Percentiles rank a stretch among this genome's conserved stretches.
Evolutionary conservation across 352 stramenopile genomes (phyloP).

Genomic region (Phytophthora sp.): DNA sequence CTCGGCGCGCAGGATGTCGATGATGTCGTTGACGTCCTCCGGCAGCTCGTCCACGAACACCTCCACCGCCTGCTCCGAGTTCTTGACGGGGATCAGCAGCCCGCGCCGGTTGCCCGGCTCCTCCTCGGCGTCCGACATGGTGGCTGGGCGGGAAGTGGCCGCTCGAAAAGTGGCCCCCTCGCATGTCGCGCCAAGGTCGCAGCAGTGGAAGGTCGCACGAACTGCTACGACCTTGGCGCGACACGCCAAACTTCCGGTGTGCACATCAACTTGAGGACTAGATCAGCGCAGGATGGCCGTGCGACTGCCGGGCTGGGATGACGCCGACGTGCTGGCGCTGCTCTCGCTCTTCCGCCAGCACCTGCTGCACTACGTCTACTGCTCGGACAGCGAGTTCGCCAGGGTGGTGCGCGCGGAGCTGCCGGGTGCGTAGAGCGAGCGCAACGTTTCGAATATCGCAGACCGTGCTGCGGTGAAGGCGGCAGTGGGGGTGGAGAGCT

Average conservation of each 20-base stretch:
- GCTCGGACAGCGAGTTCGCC: constrained; percentile 48
- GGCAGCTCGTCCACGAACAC: constrained; percentile 91
- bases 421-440: constrained; percentile 33
- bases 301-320: constrained; percentile 52
- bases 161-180: constrained; percentile 14
- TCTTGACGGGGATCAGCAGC: constrained; percentile 91
- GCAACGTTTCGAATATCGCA: constrained; percentile 3
- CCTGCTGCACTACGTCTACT: constrained; percentile 70
- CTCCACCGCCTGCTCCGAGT: constrained; percentile 90
- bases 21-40: constrained; percentile 91
- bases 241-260: neutral
- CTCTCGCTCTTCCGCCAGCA: constrained; percentile 57
- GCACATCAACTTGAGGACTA: constrained; percentile 4
- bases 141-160: constrained; percentile 21
- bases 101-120: constrained; percentile 57
- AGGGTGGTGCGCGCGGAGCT: constrained; percentile 44
- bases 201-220: neutral
- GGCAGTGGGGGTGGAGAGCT: constrained; percentile 3
- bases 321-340: constrained; percentile 55
- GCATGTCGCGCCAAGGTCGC: neutral
- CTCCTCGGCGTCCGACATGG: constrained; percentile 44
- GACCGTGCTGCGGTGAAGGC: neutral
- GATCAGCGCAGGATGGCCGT: constrained; percentile 28
- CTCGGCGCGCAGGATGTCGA: constrained; percentile 91
- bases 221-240: no score